Evolutionary conservation across 768 basidiomycete genomes (phyloP), one percentile per base, ranked within the genome.

Genomic region (Rhodotorula kratochvilovae): DNA sequence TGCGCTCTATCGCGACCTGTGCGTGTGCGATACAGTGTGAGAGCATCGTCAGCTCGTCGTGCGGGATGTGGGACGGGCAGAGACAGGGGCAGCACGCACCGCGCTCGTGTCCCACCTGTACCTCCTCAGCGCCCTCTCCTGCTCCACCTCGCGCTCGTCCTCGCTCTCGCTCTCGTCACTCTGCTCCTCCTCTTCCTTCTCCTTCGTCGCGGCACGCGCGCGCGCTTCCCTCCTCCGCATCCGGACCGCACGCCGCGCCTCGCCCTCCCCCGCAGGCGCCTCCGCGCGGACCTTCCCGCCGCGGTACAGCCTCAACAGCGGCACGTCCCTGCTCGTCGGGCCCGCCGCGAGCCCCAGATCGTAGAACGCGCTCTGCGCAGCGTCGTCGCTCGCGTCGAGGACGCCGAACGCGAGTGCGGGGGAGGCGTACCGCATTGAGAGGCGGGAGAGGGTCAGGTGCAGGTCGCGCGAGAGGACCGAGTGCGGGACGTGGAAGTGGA

Each of bases 401-500:
- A 66, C 6, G 31, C 25, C 53, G 63, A 74, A 74, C 5, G 17
- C 3, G 15, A 74, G 63, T 1, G 48, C 3, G 23, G 59, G 56
- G 4, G 73, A 71, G 51, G 50, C 12, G 54, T 62, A 66, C 58
- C 0, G 35, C 15, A 42, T 25, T 2, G 66, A 67, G 4, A 71
- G 29, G 17, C 66, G 21, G 25, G 70, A 36, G 27, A 74, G 66
- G 5, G 69, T 68, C 13, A 66, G 33, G 51, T 74, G 55, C 13
- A 74, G 58, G 39, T 71, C 55, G 5, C 73, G 54, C 0, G 51
- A 57, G 31, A 62, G 68, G 1, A 25, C 42, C 15, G 25, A 48
- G 48, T 59, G 70, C 31, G 71, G 69, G 36, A 39, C 69, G 31
- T 74, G 70, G 56, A 74, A 74, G 48, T 71, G 61, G 33, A 71